These are phyloP conservation scores for Solanum bulbocastanum DNA, from an alignment of 257 asterid species.

Conservation along the genomic window DNA sequence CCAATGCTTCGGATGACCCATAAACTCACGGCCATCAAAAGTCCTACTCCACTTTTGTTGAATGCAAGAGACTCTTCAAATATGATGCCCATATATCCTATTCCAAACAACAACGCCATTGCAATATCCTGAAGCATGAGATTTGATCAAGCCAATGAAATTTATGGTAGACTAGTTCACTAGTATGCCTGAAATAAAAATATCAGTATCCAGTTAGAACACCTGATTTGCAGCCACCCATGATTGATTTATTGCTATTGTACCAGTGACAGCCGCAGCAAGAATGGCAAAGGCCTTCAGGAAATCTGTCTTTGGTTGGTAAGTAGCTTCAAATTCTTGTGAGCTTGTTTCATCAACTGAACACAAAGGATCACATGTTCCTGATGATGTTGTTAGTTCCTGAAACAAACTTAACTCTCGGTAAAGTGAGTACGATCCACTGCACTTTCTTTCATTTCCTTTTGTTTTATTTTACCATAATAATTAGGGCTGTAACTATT, in stretches of 20 bases:
- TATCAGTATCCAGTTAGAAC: constrained; percentile 3
- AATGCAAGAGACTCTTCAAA: constrained; percentile 95
- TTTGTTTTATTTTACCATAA: not conserved
- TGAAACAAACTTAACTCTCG: constrained; percentile 2
- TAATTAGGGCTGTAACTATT: not conserved
- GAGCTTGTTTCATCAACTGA: constrained; percentile 83
- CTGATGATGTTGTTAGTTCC: constrained; percentile 32
- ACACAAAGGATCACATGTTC: constrained; percentile 94
- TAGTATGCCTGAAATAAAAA: constrained; percentile 3
- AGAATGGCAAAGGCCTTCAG: constrained; percentile 81
- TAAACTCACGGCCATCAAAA: constrained; percentile 91
- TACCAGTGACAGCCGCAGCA: constrained; percentile 75
- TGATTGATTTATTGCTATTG: constrained; percentile 82
- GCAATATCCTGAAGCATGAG: constrained; percentile 71
- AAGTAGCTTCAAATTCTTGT: constrained; percentile 49
- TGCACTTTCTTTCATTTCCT: not conserved
- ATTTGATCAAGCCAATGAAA: constrained; percentile 6
- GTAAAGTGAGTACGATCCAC: not conserved
- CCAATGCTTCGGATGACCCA: constrained; percentile 94
- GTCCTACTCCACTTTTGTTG: constrained; percentile 98
- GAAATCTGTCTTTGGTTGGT: constrained; percentile 81
- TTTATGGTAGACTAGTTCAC: not conserved
- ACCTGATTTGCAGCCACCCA: constrained; percentile 99
- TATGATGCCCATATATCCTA: constrained; percentile 92
- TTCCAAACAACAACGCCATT: constrained; percentile 74